A percentile compares a stretch with the other conserved stretches of the same genome.
Conservation (phyloP, 805 yeast species). For the Monosporozyma yasuniensis region DNA sequence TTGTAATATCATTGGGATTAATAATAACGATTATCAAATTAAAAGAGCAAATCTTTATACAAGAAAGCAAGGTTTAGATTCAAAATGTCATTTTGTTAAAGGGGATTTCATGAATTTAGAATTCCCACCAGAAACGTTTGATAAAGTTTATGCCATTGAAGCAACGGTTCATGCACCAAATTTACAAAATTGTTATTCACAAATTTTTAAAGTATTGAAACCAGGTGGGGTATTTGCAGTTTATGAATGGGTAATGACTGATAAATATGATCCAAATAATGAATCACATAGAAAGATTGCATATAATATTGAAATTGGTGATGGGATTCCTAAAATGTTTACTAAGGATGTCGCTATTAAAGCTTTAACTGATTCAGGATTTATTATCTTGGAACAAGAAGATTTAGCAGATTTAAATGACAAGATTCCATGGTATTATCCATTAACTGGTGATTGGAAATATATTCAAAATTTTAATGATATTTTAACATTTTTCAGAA, state of each 20-base stretch:
- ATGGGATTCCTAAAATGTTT: slow-evolving; percentile 98
- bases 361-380: slow-evolving; percentile 82
- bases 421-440: slow-evolving; percentile 95
- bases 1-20: slow-evolving; percentile 78
- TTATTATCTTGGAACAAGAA: slow-evolving; percentile 61
- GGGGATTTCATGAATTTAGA: slow-evolving; percentile 99
- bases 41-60: slow-evolving; percentile 85
- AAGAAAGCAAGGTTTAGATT: slow-evolving; percentile 48
- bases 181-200: slow-evolving; percentile 89
- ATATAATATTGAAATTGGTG: slow-evolving; percentile 96
- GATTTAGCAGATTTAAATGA: slow-evolving; percentile 81
- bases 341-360: slow-evolving; percentile 72
- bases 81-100: slow-evolving; percentile 78
- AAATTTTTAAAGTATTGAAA: slow-evolving; percentile 88
- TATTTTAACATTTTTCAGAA: slow-evolving; percentile 76
- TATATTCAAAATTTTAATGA: slow-evolving; percentile 74
- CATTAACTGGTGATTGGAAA: slow-evolving; percentile 89
- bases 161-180: slow-evolving; percentile 98
- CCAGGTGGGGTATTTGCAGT: slow-evolving; percentile 98
- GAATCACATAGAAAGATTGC: slow-evolving; percentile 88
- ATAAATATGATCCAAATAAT: slow-evolving; percentile 76
- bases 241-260: slow-evolving; percentile 99
- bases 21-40: slow-evolving; percentile 95
- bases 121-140: slow-evolving; percentile 80
- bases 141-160: slow-evolving; percentile 96